Percentiles rank a stretch among this genome's conserved stretches.
Conservation (phyloP, 2,329 filamentous ascomycete species). For the Fusarium clavum region DNA sequence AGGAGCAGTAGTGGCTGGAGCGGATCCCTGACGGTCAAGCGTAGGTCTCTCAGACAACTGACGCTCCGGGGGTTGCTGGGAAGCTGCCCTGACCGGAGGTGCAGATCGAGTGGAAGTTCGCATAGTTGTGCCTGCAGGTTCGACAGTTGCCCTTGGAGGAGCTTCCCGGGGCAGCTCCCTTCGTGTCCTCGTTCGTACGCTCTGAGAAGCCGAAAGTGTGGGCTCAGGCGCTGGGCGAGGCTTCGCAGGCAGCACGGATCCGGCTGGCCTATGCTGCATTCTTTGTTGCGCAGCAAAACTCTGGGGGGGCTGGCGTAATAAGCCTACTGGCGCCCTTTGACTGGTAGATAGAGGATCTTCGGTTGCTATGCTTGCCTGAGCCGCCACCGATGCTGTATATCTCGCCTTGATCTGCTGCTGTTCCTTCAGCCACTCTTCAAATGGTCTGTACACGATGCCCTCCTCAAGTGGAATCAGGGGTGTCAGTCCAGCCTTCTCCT, state of each 20-base stretch:
- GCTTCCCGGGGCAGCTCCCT: constrained; percentile 46
- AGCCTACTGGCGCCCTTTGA: constrained; percentile 54
- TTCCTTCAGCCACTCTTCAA: constrained; percentile 70
- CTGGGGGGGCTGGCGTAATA: constrained; percentile 67
- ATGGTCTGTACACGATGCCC: constrained; percentile 72
- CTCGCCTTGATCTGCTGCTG: constrained; percentile 56
- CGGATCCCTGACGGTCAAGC: constrained; percentile 47
- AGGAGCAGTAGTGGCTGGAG: constrained; percentile 35
- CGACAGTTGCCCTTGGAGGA: constrained; percentile 38
- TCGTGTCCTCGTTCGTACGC: constrained; percentile 45
- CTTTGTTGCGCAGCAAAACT: constrained; percentile 76
- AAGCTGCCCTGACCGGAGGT: constrained; percentile 46
- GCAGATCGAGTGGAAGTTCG: constrained; percentile 46
- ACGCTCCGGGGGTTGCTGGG: constrained; percentile 43
- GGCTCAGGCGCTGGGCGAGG: constrained; percentile 44
- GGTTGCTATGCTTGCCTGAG: constrained; percentile 44
- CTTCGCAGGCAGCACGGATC: constrained; percentile 40
- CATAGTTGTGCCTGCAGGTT: constrained; percentile 44
- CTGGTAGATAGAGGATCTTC: constrained; percentile 52
- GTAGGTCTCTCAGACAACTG: constrained; percentile 38
- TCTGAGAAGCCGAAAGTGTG: constrained; percentile 46
- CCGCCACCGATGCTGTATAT: constrained; percentile 47
- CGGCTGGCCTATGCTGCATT: constrained; percentile 63
- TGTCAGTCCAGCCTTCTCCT: constrained; percentile 74
- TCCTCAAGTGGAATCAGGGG: constrained; percentile 71